Evolutionary conservation across 225 moss, liverwort and hornwort species (phyloP).

Genomic region (Straminergon stramineum): DNA sequence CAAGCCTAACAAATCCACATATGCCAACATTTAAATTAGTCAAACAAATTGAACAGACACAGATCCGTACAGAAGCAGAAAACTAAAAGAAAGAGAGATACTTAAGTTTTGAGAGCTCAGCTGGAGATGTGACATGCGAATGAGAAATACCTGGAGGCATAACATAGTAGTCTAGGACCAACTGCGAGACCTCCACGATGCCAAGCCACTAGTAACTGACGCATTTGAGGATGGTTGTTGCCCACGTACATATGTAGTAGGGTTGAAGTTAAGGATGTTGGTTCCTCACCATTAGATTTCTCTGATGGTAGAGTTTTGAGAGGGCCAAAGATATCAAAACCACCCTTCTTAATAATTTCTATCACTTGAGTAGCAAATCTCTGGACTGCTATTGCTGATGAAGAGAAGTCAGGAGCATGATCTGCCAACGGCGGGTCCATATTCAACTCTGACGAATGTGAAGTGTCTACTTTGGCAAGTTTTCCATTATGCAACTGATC

Average conservation of each 20-base stretch:
- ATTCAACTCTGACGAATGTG: slow-evolving; percentile 10
- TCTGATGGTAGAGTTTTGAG: slow-evolving; percentile 47
- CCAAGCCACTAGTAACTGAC: slow-evolving; percentile 81
- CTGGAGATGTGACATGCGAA: not conserved
- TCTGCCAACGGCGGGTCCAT: slow-evolving; percentile 13
- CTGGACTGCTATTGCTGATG: slow-evolving; percentile 36
- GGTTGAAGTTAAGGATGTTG: slow-evolving; percentile 57
- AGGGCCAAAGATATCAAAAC: slow-evolving; percentile 66
- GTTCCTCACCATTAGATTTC: slow-evolving; percentile 45
- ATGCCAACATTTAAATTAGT: not conserved
- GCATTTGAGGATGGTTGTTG: slow-evolving; percentile 64
- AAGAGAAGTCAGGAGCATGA: slow-evolving; percentile 22
- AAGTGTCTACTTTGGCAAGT: slow-evolving; percentile 30
- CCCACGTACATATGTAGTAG: slow-evolving; percentile 65
- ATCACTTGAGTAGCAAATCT: slow-evolving; percentile 69
- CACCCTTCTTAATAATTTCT: slow-evolving; percentile 69
- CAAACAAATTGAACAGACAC: not conserved
- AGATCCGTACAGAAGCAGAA: not conserved
- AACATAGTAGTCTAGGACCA: slow-evolving; percentile 83
- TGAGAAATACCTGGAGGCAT: slow-evolving; percentile 55
- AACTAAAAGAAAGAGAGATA: not conserved
- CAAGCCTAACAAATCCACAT: slow-evolving; percentile 18
- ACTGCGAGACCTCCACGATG: slow-evolving; percentile 76
- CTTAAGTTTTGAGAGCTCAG: not conserved
- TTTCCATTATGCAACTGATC: slow-evolving; percentile 63